These are phyloP conservation scores for Camellia granthamiana DNA, from an alignment of 148 eudicot genomes.

Conservation along the genomic window DNA sequence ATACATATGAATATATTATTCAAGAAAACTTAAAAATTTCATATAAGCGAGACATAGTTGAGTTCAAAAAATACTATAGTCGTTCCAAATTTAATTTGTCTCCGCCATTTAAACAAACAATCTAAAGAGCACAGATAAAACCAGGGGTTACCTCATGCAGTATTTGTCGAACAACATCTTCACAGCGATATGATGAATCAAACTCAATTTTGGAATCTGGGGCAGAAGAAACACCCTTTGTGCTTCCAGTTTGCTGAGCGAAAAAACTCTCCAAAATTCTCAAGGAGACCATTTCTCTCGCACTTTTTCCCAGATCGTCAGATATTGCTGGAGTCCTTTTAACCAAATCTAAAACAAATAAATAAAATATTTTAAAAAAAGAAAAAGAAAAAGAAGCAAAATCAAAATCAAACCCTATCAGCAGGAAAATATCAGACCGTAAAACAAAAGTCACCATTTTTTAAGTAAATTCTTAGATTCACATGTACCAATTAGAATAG, in stretches of 20 bases:
- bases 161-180: constrained; percentile 42
- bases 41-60: background rate
- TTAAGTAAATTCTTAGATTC: background rate
- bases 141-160: constrained; percentile 35
- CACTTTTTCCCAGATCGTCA: constrained; percentile 42
- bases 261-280: constrained; percentile 55
- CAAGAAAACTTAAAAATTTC: background rate
- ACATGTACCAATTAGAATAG: constrained; percentile 41
- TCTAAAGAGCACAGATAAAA: background rate
- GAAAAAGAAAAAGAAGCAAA: constrained; percentile 5
- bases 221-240: constrained; percentile 14
- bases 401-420: constrained; percentile 3
- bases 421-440: background rate
- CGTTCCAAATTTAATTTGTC: background rate
- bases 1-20: background rate
- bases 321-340: constrained; percentile 32
- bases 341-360: constrained; percentile 40
- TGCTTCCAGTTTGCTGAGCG: constrained; percentile 21
- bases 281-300: constrained; percentile 46
- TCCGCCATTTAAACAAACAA: background rate
- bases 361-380: too few relatives aligned
- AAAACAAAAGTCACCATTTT: background rate
- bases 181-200: constrained; percentile 44
- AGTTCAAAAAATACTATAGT: background rate
- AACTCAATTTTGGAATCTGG: constrained; percentile 17